phyloP scores from a whole-genome alignment of 1,284 basidiomycete species.

The Volvariella volvacea region DNA sequence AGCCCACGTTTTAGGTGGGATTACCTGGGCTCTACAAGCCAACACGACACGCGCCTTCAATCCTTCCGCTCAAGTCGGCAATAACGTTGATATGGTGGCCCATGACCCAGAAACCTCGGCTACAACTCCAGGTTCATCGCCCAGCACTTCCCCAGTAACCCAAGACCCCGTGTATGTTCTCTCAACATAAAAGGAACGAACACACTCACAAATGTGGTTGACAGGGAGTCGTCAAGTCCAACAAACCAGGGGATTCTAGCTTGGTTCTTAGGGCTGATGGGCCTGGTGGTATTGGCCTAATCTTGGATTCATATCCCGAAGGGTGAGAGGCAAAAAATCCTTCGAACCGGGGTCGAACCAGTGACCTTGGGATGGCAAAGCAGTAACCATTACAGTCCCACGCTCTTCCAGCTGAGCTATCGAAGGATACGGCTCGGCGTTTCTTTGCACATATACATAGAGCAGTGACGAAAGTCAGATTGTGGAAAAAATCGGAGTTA shows the following conservation, averaged over 20 bases:
- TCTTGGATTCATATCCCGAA: neutral
- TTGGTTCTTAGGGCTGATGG: neutral
- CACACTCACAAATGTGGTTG: no score
- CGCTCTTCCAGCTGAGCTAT: slow-evolving; percentile 17
- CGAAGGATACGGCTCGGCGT: slow-evolving; percentile 12
- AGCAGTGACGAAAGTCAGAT: neutral
- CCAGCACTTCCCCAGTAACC: neutral
- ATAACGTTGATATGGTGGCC: slow-evolving; percentile 8
- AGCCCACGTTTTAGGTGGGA: slow-evolving; percentile 66
- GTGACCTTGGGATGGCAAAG: slow-evolving; percentile 13
- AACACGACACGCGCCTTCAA: slow-evolving; percentile 54
- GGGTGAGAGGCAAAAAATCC: slow-evolving; percentile 3
- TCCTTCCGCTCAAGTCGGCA: slow-evolving; percentile 36
- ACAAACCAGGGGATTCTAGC: no score
- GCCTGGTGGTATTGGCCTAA: neutral
- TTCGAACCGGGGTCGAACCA: slow-evolving; percentile 15
- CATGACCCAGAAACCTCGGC: slow-evolving; percentile 1
- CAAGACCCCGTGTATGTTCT: neutral
- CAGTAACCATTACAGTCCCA: slow-evolving; percentile 15
- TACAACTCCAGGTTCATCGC: neutral
- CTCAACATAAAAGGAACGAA: no score
- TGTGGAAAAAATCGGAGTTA: no score
- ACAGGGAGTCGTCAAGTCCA: no score
- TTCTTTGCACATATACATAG: neutral
- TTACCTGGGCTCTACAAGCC: slow-evolving; percentile 63